Evolutionary conservation across 768 basidiomycete species (phyloP), one percentile per base, ranked within the genome.

Genomic region (Pleurotus ostreatus): DNA sequence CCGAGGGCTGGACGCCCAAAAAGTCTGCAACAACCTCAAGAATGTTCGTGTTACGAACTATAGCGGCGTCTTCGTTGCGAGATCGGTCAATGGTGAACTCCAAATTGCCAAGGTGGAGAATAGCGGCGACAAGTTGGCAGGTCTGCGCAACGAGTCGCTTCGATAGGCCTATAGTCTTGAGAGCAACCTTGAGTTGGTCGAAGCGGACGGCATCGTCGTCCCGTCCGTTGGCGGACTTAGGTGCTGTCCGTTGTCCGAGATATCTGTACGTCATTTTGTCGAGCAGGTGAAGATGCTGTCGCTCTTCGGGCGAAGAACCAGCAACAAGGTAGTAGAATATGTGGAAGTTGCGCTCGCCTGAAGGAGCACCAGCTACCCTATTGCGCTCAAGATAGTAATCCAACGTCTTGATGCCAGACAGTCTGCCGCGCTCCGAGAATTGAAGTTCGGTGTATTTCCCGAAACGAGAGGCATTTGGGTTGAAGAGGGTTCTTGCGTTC

Each of bases 401-500:
- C 60, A 98, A 85, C 0, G 94, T 95, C 71, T 98, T 98, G 67
- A 93, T 76, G 59, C 97, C 97, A 46, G 78, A 85, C 0, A 98
- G 73, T 3, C 94, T 81, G 5, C 95, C 95, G 18, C 90, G 87
- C 34, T 98, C 94, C 52, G 83, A 91, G 74, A 98, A 98, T 71
- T 98, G 97, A 0, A 99, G 81, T 66, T 99, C 97, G 45, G 94
- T 97, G 70, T 99, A 99, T 69, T 96, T 94, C 55, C 96, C 97
- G 67, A 96, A 97, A 47, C 94, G 88, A 26, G 97, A 98, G 12
- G 96, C 95, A 65, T 97, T 97, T 46, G 92, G 82, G 66, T 98
- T 97, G 74, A 92, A 88, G 55, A 93, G 82, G 1, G 93, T 93
- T 57, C 92, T 88, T 16, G 95, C 92, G 63, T 91, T 89, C 13